Evolutionary conservation across 2,329 filamentous ascomycete species (phyloP).

Genomic region (Drechmeria coniospora): DNA sequence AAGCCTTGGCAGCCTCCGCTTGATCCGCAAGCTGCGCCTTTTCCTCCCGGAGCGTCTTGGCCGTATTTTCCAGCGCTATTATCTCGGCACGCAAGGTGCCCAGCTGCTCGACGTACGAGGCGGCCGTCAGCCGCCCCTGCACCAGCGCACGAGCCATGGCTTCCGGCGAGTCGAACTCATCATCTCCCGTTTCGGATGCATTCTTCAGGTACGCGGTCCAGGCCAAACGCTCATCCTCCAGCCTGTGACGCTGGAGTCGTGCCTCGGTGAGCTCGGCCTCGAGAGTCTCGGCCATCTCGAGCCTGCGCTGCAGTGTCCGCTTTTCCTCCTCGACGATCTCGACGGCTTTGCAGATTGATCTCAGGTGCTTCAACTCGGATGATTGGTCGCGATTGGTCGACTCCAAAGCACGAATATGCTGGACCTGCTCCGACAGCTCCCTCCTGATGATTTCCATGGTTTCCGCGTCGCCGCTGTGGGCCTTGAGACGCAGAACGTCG

Average conservation of each 20-base stretch:
- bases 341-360: constrained; percentile 71
- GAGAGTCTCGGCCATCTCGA: constrained; percentile 59
- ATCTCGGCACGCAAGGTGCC: constrained; percentile 69
- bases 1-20: constrained; percentile 50
- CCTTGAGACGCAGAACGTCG: constrained; percentile 70
- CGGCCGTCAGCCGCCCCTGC: constrained; percentile 64
- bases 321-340: constrained; percentile 95
- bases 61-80: constrained; percentile 58
- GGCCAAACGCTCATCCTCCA: constrained; percentile 75
- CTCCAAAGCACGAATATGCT: constrained; percentile 79
- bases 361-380: constrained; percentile 64
- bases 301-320: constrained; percentile 58
- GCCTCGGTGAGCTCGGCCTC: constrained; percentile 67
- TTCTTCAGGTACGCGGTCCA: constrained; percentile 78
- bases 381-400: constrained; percentile 64
- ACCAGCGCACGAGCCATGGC: constrained; percentile 72
- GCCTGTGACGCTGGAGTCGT: constrained; percentile 64
- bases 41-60: constrained; percentile 57
- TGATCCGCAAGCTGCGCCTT: constrained; percentile 49
- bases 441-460: constrained; percentile 72
- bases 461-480: constrained; percentile 74
- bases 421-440: constrained; percentile 80
- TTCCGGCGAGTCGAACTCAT: constrained; percentile 78
- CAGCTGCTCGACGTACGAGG: constrained; percentile 64
- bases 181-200: constrained; percentile 42